Conservation (phyloP, 78 protist genomes). For the Dictyostelium purpureum region DNA sequence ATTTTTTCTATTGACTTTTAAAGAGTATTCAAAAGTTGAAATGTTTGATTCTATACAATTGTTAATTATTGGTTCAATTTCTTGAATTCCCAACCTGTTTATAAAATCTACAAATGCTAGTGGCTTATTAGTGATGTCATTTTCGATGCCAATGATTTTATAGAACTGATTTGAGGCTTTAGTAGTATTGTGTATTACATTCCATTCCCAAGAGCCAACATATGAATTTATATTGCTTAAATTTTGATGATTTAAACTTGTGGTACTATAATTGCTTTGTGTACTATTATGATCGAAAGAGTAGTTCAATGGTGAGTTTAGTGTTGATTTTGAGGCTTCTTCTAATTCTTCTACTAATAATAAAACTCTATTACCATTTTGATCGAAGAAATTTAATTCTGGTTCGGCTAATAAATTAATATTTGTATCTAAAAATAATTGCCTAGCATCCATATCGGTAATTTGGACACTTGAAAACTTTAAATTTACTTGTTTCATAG, state of each 20-base stretch:
- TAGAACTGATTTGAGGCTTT: conserved; percentile 50
- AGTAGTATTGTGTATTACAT: neutral
- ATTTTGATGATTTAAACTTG: neutral
- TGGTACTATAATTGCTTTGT: neutral
- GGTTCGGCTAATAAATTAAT: neutral
- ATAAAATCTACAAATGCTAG: conserved; percentile 8
- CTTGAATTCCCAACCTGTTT: neutral
- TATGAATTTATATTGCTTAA: neutral
- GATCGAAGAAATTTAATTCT: neutral
- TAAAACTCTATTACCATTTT: neutral
- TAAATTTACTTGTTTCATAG: neutral
- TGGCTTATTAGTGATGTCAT: neutral
- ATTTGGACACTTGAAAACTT: neutral
- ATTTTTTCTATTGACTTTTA: conserved; percentile 10
- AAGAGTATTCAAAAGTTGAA: conserved; percentile 30
- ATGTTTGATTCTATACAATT: neutral
- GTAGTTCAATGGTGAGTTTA: neutral
- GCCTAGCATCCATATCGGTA: neutral
- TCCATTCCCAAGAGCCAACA: conserved; percentile 57
- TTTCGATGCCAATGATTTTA: conserved; percentile 21
- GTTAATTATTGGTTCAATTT: neutral
- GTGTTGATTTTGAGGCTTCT: neutral
- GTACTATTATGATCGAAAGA: neutral
- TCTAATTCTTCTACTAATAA: neutral
- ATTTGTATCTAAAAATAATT: neutral